phyloP scores from a whole-genome alignment of 805 yeast genomes.

The Sungouiozyma ichnusensis region DNA sequence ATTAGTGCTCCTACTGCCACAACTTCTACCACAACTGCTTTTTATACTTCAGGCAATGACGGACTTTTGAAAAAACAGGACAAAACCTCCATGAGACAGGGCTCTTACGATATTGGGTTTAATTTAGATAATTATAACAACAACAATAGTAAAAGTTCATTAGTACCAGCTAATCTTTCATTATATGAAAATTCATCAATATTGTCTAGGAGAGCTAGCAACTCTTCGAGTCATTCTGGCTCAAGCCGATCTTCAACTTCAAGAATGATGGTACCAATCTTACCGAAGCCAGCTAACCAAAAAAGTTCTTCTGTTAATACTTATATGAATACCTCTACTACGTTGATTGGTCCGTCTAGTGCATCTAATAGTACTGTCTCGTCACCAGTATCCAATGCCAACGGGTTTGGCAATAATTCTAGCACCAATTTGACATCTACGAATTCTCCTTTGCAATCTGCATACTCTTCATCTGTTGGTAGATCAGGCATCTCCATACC shows the following conservation, averaged over 20 bases:
- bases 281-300: slow-evolving; percentile 26
- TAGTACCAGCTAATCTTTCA: neutral
- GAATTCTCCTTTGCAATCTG: slow-evolving; percentile 16
- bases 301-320: neutral
- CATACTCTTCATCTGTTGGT: slow-evolving; percentile 16
- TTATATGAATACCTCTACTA: neutral
- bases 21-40: slow-evolving; percentile 6
- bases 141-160: neutral
- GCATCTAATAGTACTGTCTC: slow-evolving; percentile 24
- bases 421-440: slow-evolving; percentile 4
- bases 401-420: slow-evolving; percentile 2
- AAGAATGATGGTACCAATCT: slow-evolving; percentile 26
- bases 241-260: slow-evolving; percentile 25
- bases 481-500: slow-evolving; percentile 21
- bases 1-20: slow-evolving; percentile 9
- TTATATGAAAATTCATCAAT: neutral
- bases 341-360: slow-evolving; percentile 9
- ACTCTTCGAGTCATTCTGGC: slow-evolving; percentile 17
- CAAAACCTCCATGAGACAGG: slow-evolving; percentile 1
- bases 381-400: slow-evolving; percentile 17
- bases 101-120: slow-evolving; percentile 1
- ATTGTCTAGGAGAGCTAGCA: slow-evolving; percentile 21
- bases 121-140: slow-evolving; percentile 1
- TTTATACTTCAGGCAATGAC: slow-evolving; percentile 3
- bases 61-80: neutral